phyloP scores from a whole-genome alignment of 1,284 basidiomycete species.

The Vanrija sp. region DNA sequence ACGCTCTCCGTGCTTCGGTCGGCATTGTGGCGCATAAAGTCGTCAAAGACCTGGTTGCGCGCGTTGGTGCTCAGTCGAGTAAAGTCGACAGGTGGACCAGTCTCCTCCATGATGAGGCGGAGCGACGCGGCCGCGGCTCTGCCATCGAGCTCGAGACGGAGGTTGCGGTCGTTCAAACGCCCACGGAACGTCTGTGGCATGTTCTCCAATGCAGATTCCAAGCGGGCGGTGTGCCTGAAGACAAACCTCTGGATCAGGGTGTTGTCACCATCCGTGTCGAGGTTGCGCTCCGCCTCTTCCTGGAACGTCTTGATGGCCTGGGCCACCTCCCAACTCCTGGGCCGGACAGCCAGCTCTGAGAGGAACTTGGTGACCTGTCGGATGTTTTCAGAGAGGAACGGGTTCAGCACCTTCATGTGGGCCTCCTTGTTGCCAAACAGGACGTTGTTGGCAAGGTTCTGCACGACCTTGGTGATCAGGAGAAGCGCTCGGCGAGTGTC shows the following conservation, averaged over 20 bases:
- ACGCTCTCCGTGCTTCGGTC: constrained; percentile 63
- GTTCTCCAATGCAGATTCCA: constrained; percentile 26
- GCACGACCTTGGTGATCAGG: constrained; percentile 83
- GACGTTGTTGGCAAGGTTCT: constrained; percentile 88
- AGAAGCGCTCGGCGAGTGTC: constrained; percentile 70
- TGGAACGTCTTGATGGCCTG: constrained; percentile 30
- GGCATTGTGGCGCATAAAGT: constrained; percentile 64
- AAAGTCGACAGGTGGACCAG: constrained; percentile 65
- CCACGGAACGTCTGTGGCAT: constrained; percentile 29
- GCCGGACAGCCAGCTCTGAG: constrained; percentile 63
- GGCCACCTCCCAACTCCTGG: constrained; percentile 34
- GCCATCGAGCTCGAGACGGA: constrained; percentile 56
- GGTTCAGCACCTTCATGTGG: constrained; percentile 75
- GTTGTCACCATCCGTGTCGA: constrained; percentile 39
- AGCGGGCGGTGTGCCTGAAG: constrained; percentile 31
- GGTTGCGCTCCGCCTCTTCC: constrained; percentile 32
- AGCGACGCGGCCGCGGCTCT: constrained; percentile 72
- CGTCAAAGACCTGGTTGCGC: constrained; percentile 51
- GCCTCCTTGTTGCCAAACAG: constrained; percentile 78
- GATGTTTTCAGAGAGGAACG: constrained; percentile 72
- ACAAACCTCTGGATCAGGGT: constrained; percentile 37
- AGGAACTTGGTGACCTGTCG: constrained; percentile 75
- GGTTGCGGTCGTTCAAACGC: constrained; percentile 18
- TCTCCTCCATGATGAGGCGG: constrained; percentile 69
- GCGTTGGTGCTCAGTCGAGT: constrained; percentile 56